phyloP scores from a whole-genome alignment of 1,284 basidiomycete species.

The Cryptococcus maquisensis region DNA sequence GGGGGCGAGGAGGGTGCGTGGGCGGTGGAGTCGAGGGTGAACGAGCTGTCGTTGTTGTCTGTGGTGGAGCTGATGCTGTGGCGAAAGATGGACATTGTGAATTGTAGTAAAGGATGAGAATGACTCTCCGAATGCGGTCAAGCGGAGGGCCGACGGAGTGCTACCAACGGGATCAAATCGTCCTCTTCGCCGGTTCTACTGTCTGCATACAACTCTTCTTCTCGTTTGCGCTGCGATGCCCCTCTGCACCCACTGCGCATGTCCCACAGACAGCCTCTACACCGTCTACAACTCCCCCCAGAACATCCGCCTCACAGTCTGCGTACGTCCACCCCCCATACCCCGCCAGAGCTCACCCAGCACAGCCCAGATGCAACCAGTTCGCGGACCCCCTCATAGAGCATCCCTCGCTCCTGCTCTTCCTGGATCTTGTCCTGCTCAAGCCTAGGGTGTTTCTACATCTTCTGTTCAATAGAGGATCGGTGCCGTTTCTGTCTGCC shows the following conservation, averaged over 20 bases:
- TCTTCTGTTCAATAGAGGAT: constrained; percentile 78
- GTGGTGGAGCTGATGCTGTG: background rate
- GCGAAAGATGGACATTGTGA: background rate
- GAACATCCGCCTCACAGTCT: constrained; percentile 76
- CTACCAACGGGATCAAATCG: background rate
- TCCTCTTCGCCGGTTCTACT: background rate
- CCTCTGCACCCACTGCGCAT: constrained; percentile 73
- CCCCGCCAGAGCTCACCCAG: background rate
- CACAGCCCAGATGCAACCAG: constrained; percentile 59
- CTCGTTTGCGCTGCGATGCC: constrained; percentile 58
- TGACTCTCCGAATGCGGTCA: constrained; percentile 10
- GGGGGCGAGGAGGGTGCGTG: constrained; percentile 8
- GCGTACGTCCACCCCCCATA: constrained; percentile 53
- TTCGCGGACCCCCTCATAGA: constrained; percentile 89
- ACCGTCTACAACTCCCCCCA: constrained; percentile 78
- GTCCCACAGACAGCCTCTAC: constrained; percentile 65
- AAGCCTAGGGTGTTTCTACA: constrained; percentile 84
- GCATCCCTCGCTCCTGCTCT: constrained; percentile 69
- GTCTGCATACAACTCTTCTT: background rate
- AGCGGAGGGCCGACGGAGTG: constrained; percentile 5
- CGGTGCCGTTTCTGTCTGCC: constrained; percentile 52
- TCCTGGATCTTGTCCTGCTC: constrained; percentile 79
- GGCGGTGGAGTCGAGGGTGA: constrained; percentile 1
- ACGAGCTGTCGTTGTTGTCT: constrained; percentile 2
- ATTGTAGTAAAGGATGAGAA: constrained; percentile 10